Evolutionary conservation across 2,329 filamentous ascomycete species (phyloP), one percentile per base, ranked within the genome.

Genomic region (Cladosporium sp.): DNA sequence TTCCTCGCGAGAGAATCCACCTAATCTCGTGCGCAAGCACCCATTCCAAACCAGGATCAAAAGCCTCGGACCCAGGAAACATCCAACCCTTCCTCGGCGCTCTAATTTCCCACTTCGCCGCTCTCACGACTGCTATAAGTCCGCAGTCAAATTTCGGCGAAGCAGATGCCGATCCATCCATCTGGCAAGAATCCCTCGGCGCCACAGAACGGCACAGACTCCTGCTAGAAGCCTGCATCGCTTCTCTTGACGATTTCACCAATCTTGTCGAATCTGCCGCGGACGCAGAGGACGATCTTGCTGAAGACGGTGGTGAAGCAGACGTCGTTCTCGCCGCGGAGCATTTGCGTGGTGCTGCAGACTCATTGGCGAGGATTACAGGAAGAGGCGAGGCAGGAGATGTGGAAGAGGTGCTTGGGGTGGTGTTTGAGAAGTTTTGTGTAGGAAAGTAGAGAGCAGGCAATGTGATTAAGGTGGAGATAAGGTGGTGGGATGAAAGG

Each of bases 321-420:
- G 94, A 97, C 70, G 87, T 96, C 50, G 93, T 97, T 6, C 82
- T 96, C 25, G 92, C 92, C 11, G 94, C 94, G 0, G 94, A 99
- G 74, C 86, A 92, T 70, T 79, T 99, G 58, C 87, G 94, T 43
- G 85, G 84, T 64, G 92, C 92, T 12, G 92, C 90, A 0, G 84
- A 87, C 55, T 87, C 85, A 63, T 79, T 97, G n/a, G 88, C 91
- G 1, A 85, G 86, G 59, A 96, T 97, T 67, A 97, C 92, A 1
- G 94, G 94, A 0, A 85, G 85, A 58, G 92, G 92, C 0, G 90
- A 92, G 67, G 84, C 83, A 40, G 90, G 92, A 2, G 93, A 97
- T 73, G 91, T 97, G 15, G 93, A 99, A 72, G 94, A 97, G 70
- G 90, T 99, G 7, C 76, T 99, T 45, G 94, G 94, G 0, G 92